These are phyloP conservation scores for Melaleuca quinquenervia DNA, from an alignment of 345 rosid genomes.

Conservation along the genomic window DNA sequence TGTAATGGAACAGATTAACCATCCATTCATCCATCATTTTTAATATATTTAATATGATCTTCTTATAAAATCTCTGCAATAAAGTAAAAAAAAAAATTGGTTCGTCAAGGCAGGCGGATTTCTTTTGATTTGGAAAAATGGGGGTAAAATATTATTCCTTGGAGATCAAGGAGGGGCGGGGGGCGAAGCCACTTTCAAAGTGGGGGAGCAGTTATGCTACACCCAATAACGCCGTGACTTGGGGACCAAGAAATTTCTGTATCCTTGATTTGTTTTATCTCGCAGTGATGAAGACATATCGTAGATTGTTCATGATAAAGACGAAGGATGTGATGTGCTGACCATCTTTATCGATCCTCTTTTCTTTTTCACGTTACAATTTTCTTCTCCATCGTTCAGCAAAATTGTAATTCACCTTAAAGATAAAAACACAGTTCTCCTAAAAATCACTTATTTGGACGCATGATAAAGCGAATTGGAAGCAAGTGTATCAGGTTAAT, in stretches of 20 bases:
- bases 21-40: not conserved
- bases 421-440: too few relatives aligned
- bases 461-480: too few relatives aligned
- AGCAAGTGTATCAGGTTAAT: too few relatives aligned
- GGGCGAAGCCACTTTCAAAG: not conserved
- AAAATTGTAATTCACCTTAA: not conserved
- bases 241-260: too few relatives aligned
- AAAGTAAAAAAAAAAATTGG: not conserved
- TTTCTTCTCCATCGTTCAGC: slow-evolving; percentile 10
- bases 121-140: not conserved
- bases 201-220: not conserved
- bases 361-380: slow-evolving; percentile 3
- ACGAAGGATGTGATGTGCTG: not conserved
- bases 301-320: not conserved
- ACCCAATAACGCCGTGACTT: not conserved
- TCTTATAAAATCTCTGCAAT: not conserved
- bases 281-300: not conserved
- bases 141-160: not conserved
- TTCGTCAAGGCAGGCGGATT: not conserved
- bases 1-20: not conserved
- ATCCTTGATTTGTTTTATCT: too few relatives aligned
- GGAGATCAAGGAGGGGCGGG: not conserved
- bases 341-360: not conserved
- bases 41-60: too few relatives aligned
- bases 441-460: too few relatives aligned